Evolutionary conservation across 257 asterid species (phyloP).

Genomic region (Salvia miltiorrhiza): DNA sequence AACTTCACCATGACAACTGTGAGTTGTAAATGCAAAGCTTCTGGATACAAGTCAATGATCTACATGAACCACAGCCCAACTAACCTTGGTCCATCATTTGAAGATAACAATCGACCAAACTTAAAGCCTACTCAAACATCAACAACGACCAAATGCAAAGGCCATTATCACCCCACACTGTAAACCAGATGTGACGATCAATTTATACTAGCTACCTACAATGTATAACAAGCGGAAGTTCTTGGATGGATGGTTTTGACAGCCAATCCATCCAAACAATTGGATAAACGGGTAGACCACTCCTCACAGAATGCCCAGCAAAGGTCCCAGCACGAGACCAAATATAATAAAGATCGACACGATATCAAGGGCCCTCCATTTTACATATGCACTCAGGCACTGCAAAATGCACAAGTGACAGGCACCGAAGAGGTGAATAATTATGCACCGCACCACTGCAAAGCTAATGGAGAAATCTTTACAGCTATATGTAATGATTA

Average conservation of each 20-base stretch:
- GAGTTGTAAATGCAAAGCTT: background rate
- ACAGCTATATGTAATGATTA: conserved; percentile 4
- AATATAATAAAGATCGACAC: background rate
- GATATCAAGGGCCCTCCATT: conserved; percentile 16
- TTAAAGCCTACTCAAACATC: background rate
- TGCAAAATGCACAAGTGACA: background rate
- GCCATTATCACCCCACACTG: background rate
- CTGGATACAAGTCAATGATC: background rate
- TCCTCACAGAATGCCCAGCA: background rate
- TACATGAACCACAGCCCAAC: background rate
- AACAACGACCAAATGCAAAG: background rate
- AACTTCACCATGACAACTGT: background rate
- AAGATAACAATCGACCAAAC: background rate
- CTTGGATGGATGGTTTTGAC: background rate
- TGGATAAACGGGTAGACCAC: background rate
- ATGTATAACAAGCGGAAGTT: background rate
- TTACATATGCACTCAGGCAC: background rate
- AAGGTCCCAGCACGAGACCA: background rate
- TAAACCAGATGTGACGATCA: background rate
- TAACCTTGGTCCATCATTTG: background rate
- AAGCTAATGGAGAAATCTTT: conserved; percentile 7
- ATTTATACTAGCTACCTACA: background rate
- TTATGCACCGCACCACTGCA: background rate
- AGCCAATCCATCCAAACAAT: background rate
- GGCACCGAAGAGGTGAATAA: conserved; percentile 14